Base-by-base conservation (phyloP, 2,329 filamentous ascomycete species). In the Aspergillus pseudonomiae region DNA sequence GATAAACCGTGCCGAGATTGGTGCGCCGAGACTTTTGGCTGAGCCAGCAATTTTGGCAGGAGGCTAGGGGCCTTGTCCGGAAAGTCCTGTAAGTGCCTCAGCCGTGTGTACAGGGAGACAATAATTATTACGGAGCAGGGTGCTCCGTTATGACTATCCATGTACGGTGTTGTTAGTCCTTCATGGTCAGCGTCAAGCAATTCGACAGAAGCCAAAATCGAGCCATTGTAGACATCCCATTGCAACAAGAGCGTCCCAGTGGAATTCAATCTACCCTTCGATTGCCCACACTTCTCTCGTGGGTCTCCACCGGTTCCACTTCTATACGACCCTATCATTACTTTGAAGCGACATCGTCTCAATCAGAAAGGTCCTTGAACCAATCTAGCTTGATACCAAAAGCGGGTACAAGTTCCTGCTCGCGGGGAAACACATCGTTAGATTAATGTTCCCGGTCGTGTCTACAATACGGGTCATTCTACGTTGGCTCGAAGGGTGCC, bases 11-110 rank as follows among this genome's bases (percentile, higher is more conserved):
- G 60, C 60, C 60, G 46, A 59, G 60, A 58, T 24, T 43, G 34
- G 14, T 36, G 19, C 34, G 60, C 60, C 60, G 55, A 62, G 60
- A 58, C 30, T 43, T 30, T 53, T 57, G 34, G 54, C 46, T 19
- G 43, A 9, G 48, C 54, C 43, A 45, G 43, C 6, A 34, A 41
- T 28, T 30, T 45, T 6, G 24, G 57, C 32, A 34, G 34, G 45
- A 53, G 26, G 32, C 46, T 52, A 53, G 34, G 45, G 24, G 24
- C 34, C 19, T 36, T 26, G 24, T 45, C 24, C n/a, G 41, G 41
- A 50, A 57, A 36, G 3, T n/a, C 28, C 21, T 21, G 2, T 12
- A 34, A 14, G 16, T 21, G 4, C 21, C 28, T 54, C 30, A 36
- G 52, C 52, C 52, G 21, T 36, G 19, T 54, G 39, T n/a, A 4